phyloP scores from a whole-genome alignment of 2,329 filamentous ascomycete genomes.

The Rugonectria rugulosa region DNA sequence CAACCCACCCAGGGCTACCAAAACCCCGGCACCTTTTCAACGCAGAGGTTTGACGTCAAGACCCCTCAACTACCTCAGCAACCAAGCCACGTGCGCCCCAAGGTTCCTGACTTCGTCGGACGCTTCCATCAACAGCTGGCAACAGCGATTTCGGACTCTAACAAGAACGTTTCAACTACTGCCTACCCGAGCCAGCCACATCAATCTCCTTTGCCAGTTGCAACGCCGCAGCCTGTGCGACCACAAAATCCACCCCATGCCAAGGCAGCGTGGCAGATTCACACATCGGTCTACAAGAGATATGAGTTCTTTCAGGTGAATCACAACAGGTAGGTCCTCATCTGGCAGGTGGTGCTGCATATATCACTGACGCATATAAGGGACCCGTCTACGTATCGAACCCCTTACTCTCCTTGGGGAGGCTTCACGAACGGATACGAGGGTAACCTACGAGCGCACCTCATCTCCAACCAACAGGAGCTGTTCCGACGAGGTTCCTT shows the following conservation, averaged over 20 bases:
- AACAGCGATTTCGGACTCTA: neutral
- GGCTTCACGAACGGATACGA: conserved; percentile 70
- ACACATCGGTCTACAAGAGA: conserved; percentile 57
- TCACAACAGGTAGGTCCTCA: conserved; percentile 59
- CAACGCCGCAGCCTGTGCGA: conserved; percentile 19
- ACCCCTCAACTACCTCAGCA: conserved; percentile 25
- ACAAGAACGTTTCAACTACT: neutral
- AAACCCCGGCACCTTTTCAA: conserved; percentile 21
- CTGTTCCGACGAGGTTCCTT: conserved; percentile 38
- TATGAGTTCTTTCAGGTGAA: conserved; percentile 67
- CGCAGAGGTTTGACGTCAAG: conserved; percentile 36
- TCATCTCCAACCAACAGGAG: conserved; percentile 46
- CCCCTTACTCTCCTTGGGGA: conserved; percentile 64
- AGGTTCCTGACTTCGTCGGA: neutral
- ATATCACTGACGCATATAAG: conserved; percentile 45
- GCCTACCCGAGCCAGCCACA: neutral
- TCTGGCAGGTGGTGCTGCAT: neutral
- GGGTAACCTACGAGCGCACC: conserved; percentile 56
- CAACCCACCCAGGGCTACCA: conserved; percentile 22
- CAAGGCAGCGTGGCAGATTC: conserved; percentile 45
- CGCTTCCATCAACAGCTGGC: conserved; percentile 20
- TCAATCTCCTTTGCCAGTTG: conserved; percentile 5
- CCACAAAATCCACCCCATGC: conserved; percentile 30
- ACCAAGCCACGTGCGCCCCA: conserved; percentile 9
- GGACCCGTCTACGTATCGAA: conserved; percentile 64